Evolutionary conservation across 257 asterid species (phyloP).

Genomic region (Solanum chiquidenum): DNA sequence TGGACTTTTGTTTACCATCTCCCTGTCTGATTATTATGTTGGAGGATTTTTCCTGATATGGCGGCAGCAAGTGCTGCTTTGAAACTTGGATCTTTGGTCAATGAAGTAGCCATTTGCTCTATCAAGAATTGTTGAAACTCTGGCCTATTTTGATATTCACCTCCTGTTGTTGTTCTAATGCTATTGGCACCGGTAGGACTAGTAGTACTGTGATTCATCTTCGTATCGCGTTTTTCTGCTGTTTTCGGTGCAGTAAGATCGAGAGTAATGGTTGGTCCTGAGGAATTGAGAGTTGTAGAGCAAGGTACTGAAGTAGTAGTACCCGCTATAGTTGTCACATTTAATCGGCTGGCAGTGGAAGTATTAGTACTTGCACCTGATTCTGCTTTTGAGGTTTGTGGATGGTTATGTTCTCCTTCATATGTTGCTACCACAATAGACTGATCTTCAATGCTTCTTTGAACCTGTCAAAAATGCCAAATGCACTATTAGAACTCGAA

Average conservation of each 20-base stretch:
- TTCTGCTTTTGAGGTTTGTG: constrained; percentile 46
- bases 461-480: constrained; percentile 1
- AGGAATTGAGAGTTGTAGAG: constrained; percentile 28
- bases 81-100: constrained; percentile 84
- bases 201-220: neutral
- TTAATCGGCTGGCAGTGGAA: constrained; percentile 15
- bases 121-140: constrained; percentile 49
- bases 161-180: neutral
- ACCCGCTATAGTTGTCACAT: neutral
- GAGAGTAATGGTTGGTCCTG: constrained; percentile 38
- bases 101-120: constrained; percentile 81
- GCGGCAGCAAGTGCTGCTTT: constrained; percentile 95
- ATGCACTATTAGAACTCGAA: neutral
- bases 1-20: neutral
- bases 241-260: constrained; percentile 53
- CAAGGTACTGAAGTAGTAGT: constrained; percentile 28
- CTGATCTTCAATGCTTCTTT: constrained; percentile 71
- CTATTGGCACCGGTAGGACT: neutral
- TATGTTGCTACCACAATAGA: constrained; percentile 65
- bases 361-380: neutral
- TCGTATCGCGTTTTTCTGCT: constrained; percentile 1
- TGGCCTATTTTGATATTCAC: constrained; percentile 8
- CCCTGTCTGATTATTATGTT: constrained; percentile 10
- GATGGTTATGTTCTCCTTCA: constrained; percentile 89
- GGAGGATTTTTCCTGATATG: constrained; percentile 70